Evolutionary conservation across 768 basidiomycete genomes (phyloP), one percentile per base, ranked within the genome.

Genomic region (Fibroporia radiculosa): DNA sequence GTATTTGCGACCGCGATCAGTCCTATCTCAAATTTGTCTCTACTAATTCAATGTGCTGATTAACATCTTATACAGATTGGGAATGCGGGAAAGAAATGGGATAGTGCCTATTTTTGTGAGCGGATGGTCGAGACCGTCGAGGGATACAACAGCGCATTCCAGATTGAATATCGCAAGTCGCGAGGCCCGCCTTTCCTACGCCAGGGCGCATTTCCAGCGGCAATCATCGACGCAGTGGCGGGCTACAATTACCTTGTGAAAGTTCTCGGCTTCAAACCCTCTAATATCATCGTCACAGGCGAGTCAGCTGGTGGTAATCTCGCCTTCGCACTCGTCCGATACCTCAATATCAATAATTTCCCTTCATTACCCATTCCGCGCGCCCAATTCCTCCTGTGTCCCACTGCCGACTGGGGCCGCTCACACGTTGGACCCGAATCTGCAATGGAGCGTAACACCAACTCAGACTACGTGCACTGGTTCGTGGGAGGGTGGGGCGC

Each of bases 261-360:
- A 12, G 53, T 48, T 10, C 55, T 73, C 27, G 66, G 68, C 0
- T 73, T 76, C 55, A 40, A 48, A 3, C 66, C 75, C 1, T 19
- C 44, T 16, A 60, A 74, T 42, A 69, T 80, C 45, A 62, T 75
- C 45, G 42, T 79, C 4, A 51, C 56, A 4, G 78, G 78, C 6
- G 77, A 79, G 37, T 78, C 75, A 0, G 74, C 79, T 0, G 80
- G 79, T 0, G 78, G 69, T 1, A 69, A 74, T 48, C 62, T 79
- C 22, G 72, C 68, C 0, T 47, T 71, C 10, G 62, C 64, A n/a
- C 54, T 74, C 29, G 49, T 57, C 0, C 64, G 67, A 2, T 70
- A 74, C 55, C 46, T 74, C 37, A 26, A 46, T 19, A 41, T 45
- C 38, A 52, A 40, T 41, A 13, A 19, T 11, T 14, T 23, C 10